Percentiles rank a stretch among this genome's conserved stretches.
These are phyloP conservation scores for Usnea hakonensis DNA, from an alignment of 495 filamentous ascomycete genomes.

Conservation along the genomic window DNA sequence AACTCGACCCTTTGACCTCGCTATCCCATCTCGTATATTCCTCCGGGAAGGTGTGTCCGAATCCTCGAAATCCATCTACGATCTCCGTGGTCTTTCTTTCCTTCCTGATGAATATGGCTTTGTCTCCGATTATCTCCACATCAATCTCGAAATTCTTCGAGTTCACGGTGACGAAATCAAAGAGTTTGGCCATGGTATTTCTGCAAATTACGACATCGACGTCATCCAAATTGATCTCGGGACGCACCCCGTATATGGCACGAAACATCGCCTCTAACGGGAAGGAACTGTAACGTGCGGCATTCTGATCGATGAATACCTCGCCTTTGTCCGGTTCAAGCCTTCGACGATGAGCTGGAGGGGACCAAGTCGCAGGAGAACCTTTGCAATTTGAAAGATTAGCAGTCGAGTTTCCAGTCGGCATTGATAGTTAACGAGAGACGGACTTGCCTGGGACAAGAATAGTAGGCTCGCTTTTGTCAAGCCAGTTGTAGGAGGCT, in stretches of 20 bases:
- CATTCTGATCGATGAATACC: slow-evolving; percentile 56
- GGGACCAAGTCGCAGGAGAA: slow-evolving; percentile 52
- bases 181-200: slow-evolving; percentile 50
- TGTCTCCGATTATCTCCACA: slow-evolving; percentile 51
- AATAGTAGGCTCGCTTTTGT: slow-evolving; percentile 34
- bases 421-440: slow-evolving; percentile 7
- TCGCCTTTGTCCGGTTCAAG: slow-evolving; percentile 44
- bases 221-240: slow-evolving; percentile 30
- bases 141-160: slow-evolving; percentile 49
- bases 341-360: slow-evolving; percentile 29
- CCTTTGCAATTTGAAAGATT: slow-evolving; percentile 27
- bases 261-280: slow-evolving; percentile 52
- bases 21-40: slow-evolving; percentile 53
- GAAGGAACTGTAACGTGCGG: slow-evolving; percentile 46
- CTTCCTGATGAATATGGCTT: slow-evolving; percentile 54
- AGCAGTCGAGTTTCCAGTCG: slow-evolving; percentile 19
- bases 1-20: slow-evolving; percentile 42
- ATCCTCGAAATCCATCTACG: slow-evolving; percentile 48
- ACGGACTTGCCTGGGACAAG: slow-evolving; percentile 43
- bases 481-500: slow-evolving; percentile 51
- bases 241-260: slow-evolving; percentile 33
- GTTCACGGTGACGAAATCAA: slow-evolving; percentile 43
- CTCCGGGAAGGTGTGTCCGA: slow-evolving; percentile 58
- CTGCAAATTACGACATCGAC: slow-evolving; percentile 55
- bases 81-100: slow-evolving; percentile 47